Evolutionary conservation across 306 rosid genomes (phyloP).

Genomic region (Cucurbita maxima): DNA sequence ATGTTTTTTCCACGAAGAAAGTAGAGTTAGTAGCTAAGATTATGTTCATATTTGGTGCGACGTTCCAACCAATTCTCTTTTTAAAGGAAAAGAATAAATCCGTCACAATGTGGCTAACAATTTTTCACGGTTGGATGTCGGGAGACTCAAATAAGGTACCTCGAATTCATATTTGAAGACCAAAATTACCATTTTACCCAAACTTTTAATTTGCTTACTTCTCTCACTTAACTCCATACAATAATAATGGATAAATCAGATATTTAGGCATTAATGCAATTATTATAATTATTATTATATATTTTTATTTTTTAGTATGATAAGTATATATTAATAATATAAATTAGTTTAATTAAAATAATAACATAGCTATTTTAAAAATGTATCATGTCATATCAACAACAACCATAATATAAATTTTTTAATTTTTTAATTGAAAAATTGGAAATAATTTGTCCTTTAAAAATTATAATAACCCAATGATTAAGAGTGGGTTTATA

Average conservation of each 20-base stretch:
- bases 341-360: not conserved
- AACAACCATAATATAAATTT: not conserved
- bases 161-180: too few relatives aligned
- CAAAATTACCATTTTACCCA: too few relatives aligned
- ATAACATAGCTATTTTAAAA: not conserved
- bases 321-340: too few relatives aligned
- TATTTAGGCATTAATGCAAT: too few relatives aligned
- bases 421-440: not conserved
- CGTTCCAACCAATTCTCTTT: not conserved
- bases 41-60: not conserved
- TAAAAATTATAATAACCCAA: not conserved
- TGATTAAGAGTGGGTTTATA: not conserved
- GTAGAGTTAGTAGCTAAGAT: not conserved
- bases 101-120: too few relatives aligned
- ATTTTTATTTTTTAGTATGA: too few relatives aligned
- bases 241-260: too few relatives aligned
- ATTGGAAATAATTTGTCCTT: not conserved
- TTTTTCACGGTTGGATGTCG: too few relatives aligned
- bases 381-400: not conserved
- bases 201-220: too few relatives aligned
- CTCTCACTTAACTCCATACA: too few relatives aligned
- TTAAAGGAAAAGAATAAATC: not conserved
- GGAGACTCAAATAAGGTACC: too few relatives aligned
- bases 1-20: not conserved
- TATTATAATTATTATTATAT: too few relatives aligned